Evolutionary conservation across 352 stramenopile species (phyloP), one percentile per base, ranked within the genome.

Genomic region (Phytophthora vignae): DNA sequence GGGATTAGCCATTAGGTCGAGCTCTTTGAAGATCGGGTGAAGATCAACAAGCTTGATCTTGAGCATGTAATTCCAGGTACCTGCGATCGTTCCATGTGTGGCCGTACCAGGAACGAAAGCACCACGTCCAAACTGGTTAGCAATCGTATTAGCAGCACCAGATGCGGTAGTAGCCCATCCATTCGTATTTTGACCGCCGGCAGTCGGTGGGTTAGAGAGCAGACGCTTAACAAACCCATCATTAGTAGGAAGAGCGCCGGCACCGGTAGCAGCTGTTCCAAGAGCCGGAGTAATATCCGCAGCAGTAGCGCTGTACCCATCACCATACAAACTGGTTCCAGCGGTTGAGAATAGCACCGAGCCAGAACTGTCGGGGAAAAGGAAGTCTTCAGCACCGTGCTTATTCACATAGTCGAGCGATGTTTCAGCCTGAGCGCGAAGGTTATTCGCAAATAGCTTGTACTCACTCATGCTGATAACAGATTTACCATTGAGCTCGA

Each of bases 401-500:
- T 33, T 33, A 8, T 33, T 33, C 9, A 33, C 29, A 8, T 33
- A 33, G 5, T 8, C 29, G 29, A 33, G 29, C 1, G 29, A 33
- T 4, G 29, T 33, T 5, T 33, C 29, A 7, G 29, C 29, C 4
- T 33, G 29, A 33, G 29, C 29, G 4, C 29, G 29, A 8, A 33
- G 29, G 29, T 33, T 33, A 5, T 33, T 33, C 7, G 29, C 29
- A 8, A 33, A 33, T 5, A 33, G 29, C 5, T 74, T 76, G 14
- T 73, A 79, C 9, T 78, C 71, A n/a, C 7, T 4, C 42, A 67
- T 55, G 0, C 55, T 66, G 0, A 78, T 21, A 17, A 78, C 53
- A 40, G 4, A 48, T 44, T 78, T 71, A 55, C 71, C 71, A 49
- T 78, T 69, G 8, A 79, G 54, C 40, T 76, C 72, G 8, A 40